These are phyloP conservation scores for Lipomyces spencermartinsiae DNA, from an alignment of 805 yeast species.

Conservation along the genomic window DNA sequence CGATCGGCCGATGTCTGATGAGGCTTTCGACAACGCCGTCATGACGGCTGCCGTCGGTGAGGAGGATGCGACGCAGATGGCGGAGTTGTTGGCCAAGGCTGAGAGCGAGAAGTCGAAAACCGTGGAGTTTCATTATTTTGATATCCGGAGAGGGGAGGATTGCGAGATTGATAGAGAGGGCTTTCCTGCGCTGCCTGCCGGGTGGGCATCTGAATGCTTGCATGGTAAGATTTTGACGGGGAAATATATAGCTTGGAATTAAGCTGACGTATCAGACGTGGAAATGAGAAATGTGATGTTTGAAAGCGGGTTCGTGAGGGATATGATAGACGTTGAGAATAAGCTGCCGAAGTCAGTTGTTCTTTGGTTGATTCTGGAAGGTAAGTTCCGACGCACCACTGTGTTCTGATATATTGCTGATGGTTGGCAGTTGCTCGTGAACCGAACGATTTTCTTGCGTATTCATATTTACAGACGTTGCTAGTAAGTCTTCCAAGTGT, in stretches of 20 bases:
- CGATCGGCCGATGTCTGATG: not conserved
- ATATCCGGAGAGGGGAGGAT: not conserved
- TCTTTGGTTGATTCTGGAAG: conserved; percentile 22
- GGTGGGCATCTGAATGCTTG: conserved; percentile 8
- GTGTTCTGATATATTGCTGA: not conserved
- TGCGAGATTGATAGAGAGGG: not conserved
- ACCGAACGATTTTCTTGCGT: conserved; percentile 15
- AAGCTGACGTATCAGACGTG: conserved; percentile 5
- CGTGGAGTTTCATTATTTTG: conserved; percentile 10
- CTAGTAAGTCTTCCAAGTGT: conserved; percentile 8
- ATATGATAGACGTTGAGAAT: conserved; percentile 20
- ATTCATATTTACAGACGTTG: conserved; percentile 13
- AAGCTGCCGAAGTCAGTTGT: conserved; percentile 12
- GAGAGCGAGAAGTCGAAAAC: not conserved
- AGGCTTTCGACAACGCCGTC: not conserved
- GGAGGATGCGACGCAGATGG: conserved; percentile 9
- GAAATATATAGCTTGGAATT: not conserved
- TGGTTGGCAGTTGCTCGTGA: conserved; percentile 19
- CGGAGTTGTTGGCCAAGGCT: not conserved
- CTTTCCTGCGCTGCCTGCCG: not conserved
- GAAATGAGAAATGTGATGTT: conserved; percentile 16
- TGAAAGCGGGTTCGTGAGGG: conserved; percentile 19
- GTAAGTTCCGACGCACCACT: not conserved
- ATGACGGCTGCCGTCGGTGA: conserved; percentile 12
- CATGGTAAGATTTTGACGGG: not conserved